phyloP scores from a whole-genome alignment of 2,329 filamentous ascomycete species.

The Nigrospora sphaerica region DNA sequence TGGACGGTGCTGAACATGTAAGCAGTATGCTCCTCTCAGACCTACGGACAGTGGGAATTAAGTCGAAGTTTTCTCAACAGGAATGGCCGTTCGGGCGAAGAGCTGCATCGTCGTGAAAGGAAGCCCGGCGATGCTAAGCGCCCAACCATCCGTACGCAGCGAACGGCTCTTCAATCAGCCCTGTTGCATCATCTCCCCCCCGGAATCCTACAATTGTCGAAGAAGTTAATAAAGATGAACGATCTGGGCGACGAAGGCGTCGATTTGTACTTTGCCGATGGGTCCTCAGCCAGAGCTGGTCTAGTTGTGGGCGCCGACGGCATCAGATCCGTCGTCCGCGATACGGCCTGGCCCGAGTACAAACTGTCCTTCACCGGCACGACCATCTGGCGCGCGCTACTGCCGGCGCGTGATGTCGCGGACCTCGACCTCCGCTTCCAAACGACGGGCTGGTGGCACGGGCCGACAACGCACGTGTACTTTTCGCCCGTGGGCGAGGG shows the following conservation, averaged over 20 bases:
- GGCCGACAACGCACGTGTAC: slow-evolving; percentile 18
- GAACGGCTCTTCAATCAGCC: slow-evolving; percentile 38
- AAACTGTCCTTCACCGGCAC: slow-evolving; percentile 28
- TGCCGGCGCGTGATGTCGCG: slow-evolving; percentile 26
- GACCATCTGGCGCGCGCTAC: slow-evolving; percentile 37
- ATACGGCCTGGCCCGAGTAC: slow-evolving; percentile 16
- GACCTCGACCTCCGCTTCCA: slow-evolving; percentile 18
- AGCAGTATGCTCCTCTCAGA: slow-evolving; percentile 7
- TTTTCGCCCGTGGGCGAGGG: slow-evolving; percentile 19
- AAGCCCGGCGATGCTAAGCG: slow-evolving; percentile 3
- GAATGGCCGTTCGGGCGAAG: slow-evolving; percentile 19
- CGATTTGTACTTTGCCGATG: slow-evolving; percentile 37
- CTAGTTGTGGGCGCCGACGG: slow-evolving; percentile 46
- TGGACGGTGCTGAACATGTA: slow-evolving; percentile 16
- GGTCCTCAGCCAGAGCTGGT: slow-evolving; percentile 28
- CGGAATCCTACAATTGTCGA: slow-evolving; percentile 34
- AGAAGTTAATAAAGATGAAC: slow-evolving; percentile 31
- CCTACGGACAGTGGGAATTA: not conserved
- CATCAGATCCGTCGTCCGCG: slow-evolving; percentile 36
- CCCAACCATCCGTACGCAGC: slow-evolving; percentile 13
- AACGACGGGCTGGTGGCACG: slow-evolving; percentile 20
- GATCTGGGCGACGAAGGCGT: slow-evolving; percentile 28
- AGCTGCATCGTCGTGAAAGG: slow-evolving; percentile 15
- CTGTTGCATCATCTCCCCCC: slow-evolving; percentile 37
- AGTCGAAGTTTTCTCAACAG: slow-evolving; percentile 2